A percentile compares a stretch with the other conserved stretches of the same genome.
Evolutionary conservation across 306 rosid genomes (phyloP).

Genomic region (Urtica urens): DNA sequence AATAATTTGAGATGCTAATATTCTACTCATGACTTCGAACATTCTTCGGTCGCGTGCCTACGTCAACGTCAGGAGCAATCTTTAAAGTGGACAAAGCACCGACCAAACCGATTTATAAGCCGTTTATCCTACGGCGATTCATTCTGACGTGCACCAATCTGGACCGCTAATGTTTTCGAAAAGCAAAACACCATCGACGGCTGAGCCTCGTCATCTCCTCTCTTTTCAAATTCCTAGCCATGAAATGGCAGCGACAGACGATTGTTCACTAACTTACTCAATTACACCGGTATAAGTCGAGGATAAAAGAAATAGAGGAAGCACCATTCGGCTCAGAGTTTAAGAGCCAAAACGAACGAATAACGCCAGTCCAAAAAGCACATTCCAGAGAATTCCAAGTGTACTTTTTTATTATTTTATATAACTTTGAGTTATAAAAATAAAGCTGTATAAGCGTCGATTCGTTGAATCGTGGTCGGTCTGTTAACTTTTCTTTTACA

Average conservation of each 20-base stretch:
- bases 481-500: background rate
- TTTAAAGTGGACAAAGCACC: constrained; percentile 20
- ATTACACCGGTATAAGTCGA: background rate
- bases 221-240: background rate
- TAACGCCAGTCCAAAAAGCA: constrained; percentile 25
- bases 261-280: constrained; percentile 10
- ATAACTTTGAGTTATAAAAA: too few relatives aligned
- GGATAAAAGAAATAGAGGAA: background rate
- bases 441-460: too few relatives aligned
- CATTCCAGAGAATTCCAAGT: constrained; percentile 12
- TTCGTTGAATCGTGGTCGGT: constrained; percentile 44
- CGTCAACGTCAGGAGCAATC: too few relatives aligned
- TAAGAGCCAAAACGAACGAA: background rate
- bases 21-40: too few relatives aligned
- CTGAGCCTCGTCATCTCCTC: constrained; percentile 14
- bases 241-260: background rate
- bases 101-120: constrained; percentile 13
- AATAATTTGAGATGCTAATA: too few relatives aligned
- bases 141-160: constrained; percentile 27
- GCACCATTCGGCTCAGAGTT: background rate
- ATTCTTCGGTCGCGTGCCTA: too few relatives aligned
- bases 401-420: constrained; percentile 15
- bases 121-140: constrained; percentile 14
- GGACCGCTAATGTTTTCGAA: constrained; percentile 1
- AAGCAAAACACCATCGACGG: constrained; percentile 9